Evolutionary conservation across 139 green algal species (phyloP), one percentile per base, ranked within the genome.

Genomic region (Ulvella scutata): DNA sequence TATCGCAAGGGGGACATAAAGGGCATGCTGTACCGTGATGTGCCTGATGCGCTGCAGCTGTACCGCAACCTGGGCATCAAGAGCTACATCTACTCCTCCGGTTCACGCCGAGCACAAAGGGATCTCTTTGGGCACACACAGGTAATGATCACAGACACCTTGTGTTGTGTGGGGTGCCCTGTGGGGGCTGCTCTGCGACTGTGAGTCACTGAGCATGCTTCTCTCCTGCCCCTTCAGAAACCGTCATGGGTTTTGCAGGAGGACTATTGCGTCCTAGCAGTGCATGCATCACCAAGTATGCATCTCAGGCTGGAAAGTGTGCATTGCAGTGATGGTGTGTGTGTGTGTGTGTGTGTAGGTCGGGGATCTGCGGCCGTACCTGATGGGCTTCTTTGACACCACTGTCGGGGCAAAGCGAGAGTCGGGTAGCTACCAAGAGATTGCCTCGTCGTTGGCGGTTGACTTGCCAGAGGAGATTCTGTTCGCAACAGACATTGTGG

Each of bases 341-440:
- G n/a, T n/a, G 40, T 59, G 17, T 17, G 40, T 20, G 17, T 67
- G 51, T 26, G 33, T 67, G 51, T 77, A 92, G 87, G 82, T 77
- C 7, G 93, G 93, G 13, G 93, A 98, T 78, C 77, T 98, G 77
- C 83, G 90, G 4, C 83, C 79, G 1, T 93, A 94, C 82, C 81
- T 98, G 39, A 82, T 72, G 40, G 93, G 92, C 62, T 98, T 93
- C 83, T 98, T 98, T 74, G 93, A 98, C 88, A 98, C 93, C 38
- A 92, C 78, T 34, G 85, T 75, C 4, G 93, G 93, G 0, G 35
- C 84, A 38, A 97, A 97, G 83, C 62, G 80, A 2, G 79, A 90
- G 37, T 34, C 82, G 0, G 26, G 6, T 37, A 89, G 83, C 73
- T 98, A 98, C 83, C 35, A 78, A 9, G 84, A 96, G 62, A 98